These are phyloP conservation scores for Mucor piriformis DNA, from an alignment of 371 early-diverging fungal genomes.

Conservation along the genomic window DNA sequence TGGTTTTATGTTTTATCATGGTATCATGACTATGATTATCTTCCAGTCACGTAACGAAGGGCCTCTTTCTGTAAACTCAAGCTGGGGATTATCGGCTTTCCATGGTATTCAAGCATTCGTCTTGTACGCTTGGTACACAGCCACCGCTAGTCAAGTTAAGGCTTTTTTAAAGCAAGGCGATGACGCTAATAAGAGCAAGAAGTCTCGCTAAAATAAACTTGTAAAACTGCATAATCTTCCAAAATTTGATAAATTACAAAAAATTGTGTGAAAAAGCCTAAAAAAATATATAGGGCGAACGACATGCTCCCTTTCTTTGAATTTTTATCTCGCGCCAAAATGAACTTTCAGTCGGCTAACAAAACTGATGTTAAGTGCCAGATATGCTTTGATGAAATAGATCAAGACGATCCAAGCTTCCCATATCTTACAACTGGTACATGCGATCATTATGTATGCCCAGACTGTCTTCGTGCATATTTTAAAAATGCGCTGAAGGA, in stretches of 20 bases:
- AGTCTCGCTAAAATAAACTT: not conserved
- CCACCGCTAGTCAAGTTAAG: conserved; percentile 45
- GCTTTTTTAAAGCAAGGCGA: conserved; percentile 26
- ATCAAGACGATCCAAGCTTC: not conserved
- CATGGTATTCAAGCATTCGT: conserved; percentile 31
- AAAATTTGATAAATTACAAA: too few relatives aligned
- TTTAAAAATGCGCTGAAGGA: not conserved
- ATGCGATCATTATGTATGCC: conserved; percentile 13
- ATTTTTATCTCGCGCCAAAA: too few relatives aligned
- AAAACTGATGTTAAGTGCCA: not conserved
- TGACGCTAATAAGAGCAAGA: conserved; percentile 6
- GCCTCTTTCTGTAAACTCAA: conserved; percentile 12
- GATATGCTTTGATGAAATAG: not conserved
- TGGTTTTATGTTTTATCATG: conserved; percentile 43
- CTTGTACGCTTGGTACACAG: conserved; percentile 47
- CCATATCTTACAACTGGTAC: not conserved
- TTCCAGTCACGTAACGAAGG: conserved; percentile 39
- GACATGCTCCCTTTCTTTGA: too few relatives aligned
- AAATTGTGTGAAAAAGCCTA: too few relatives aligned
- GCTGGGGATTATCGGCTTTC: conserved; percentile 19
- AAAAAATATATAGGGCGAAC: too few relatives aligned
- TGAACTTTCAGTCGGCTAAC: not conserved
- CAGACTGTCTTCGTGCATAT: conserved; percentile 13
- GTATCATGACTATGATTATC: conserved; percentile 26
- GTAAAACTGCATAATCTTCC: too few relatives aligned